Base-by-base conservation (phyloP, 2,329 filamentous ascomycete species). In the Trichoderma atroviride region DNA sequence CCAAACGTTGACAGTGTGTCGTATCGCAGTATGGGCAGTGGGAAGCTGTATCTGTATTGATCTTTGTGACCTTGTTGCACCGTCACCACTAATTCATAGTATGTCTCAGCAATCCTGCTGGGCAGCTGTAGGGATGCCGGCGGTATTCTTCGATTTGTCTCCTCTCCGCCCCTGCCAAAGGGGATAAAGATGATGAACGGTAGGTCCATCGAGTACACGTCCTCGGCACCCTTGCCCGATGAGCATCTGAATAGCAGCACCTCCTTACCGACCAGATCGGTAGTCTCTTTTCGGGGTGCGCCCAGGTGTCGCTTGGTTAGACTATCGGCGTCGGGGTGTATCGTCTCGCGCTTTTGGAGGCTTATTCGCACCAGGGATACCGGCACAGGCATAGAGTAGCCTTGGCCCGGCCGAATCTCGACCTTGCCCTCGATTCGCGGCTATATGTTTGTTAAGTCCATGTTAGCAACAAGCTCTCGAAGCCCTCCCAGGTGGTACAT, bases 111-210 rank as follows among this genome's bases (percentile, higher is more conserved):
- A n/a, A 93, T 97, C 76, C 96, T 89, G 81, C 92, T 96, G 29
- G 94, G 91, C 68, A 99, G 86, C 79, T 97, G 93, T 75, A 99
- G 81, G 73, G 93, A 97, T 40, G 96, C 94, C 3, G 96, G 95
- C 2, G 96, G 96, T 76, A 98, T 94, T 74, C 94, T 88, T 74
- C 94, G 86, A 74, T 94, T 96, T 31, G 92, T 90, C 81, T 98
- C 96, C 79, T 96, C 92, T 68, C 94, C 94, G 60, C 93, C 93
- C 74, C 94, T 89, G 50, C 95, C 95, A 77, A 94, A 98, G 2
- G 96, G 96, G 78, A 99, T 97, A 81, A 98, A 98, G 70, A 99
- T 88, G 53, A 98, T 92, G 78, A 99, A 99, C 0, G 96, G 96
- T 22, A 99, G 84, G 79, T 99, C 96, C 96, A 99, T 98, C 74